Conservation (phyloP, 148 eudicot species). For the Camellia japonica region DNA sequence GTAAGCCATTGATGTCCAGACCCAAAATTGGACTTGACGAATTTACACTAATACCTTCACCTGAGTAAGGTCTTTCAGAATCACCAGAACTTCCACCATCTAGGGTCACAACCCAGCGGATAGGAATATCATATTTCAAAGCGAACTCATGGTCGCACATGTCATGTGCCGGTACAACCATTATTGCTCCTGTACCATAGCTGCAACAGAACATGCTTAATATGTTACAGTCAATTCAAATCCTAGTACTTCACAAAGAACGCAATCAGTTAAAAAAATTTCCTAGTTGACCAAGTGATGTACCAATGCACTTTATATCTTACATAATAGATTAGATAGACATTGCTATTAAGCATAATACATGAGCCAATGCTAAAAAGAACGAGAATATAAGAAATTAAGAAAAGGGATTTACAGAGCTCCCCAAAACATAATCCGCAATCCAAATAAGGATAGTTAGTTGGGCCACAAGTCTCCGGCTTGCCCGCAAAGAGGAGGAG, state of each 20-base stretch:
- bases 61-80: conserved; percentile 54
- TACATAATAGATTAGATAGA: neutral
- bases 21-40: conserved; percentile 71
- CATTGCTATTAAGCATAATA: neutral
- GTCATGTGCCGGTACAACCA: conserved; percentile 99
- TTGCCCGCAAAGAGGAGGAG: no score
- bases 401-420: conserved; percentile 38
- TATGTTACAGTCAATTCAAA: neutral
- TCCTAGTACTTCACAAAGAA: neutral
- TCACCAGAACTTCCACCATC: conserved; percentile 40
- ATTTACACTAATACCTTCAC: conserved; percentile 62
- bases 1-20: conserved; percentile 77
- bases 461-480: no score
- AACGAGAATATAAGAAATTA: neutral
- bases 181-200: conserved; percentile 98
- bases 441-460: conserved; percentile 77
- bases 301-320: neutral
- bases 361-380: neutral
- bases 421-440: conserved; percentile 94
- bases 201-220: conserved; percentile 38
- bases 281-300: no score
- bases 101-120: conserved; percentile 66
- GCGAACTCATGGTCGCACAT: conserved; percentile 91
- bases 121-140: conserved; percentile 62
- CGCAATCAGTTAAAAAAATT: no score